Conservation (phyloP, 192 early-diverging fungal genomes). For the Coemansia asiatica region DNA sequence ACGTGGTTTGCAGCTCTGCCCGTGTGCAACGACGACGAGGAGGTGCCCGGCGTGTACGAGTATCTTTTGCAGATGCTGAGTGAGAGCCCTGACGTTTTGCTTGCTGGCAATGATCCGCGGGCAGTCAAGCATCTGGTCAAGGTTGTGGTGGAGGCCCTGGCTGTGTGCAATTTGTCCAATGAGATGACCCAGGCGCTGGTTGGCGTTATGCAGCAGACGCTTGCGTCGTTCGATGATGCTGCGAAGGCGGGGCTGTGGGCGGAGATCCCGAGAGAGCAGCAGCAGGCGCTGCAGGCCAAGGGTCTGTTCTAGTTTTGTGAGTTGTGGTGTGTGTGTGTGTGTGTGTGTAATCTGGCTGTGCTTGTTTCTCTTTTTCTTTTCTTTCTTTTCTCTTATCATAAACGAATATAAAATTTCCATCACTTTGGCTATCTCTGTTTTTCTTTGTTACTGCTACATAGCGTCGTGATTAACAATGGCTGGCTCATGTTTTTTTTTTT, state of each 20-base stretch:
- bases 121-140: constrained; percentile 44
- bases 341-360: not conserved
- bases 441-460: not conserved
- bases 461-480: no score
- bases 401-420: not conserved
- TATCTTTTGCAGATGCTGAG: constrained; percentile 70
- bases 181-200: constrained; percentile 40
- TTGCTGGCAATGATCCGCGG: constrained; percentile 18
- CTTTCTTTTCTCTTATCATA: not conserved
- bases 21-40: constrained; percentile 84
- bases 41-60: constrained; percentile 75
- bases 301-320: constrained; percentile 20
- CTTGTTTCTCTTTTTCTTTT: constrained; percentile 11
- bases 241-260: constrained; percentile 40
- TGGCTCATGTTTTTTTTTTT: no score
- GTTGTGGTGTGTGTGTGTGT: no score
- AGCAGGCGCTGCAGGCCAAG: constrained; percentile 49
- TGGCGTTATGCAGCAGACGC: constrained; percentile 21
- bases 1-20: constrained; percentile 83
- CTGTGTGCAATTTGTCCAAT: constrained; percentile 23
- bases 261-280: constrained; percentile 43
- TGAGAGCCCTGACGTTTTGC: constrained; percentile 47
- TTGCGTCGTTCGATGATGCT: constrained; percentile 32
- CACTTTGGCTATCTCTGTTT: not conserved
- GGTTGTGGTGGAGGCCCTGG: constrained; percentile 37